Evolutionary conservation across 768 basidiomycete genomes (phyloP).

Genomic region (Glaciozyma antarctica): DNA sequence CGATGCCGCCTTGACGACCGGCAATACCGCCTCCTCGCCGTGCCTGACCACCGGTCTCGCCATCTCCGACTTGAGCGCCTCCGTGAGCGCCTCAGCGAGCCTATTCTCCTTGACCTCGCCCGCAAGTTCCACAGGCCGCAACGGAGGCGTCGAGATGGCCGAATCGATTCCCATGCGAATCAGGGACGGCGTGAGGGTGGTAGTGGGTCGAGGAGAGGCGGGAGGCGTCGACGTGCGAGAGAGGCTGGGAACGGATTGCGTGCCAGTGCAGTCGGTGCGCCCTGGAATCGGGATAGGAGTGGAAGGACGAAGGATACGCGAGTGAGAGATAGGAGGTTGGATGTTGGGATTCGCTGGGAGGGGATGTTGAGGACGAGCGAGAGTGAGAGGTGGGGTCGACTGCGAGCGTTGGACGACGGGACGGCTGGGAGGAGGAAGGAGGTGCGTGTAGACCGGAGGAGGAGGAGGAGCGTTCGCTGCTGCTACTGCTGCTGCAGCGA

Average conservation of each 20-base stretch:
- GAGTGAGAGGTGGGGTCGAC: neutral
- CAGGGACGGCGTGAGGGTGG: slow-evolving; percentile 13
- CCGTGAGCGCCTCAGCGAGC: neutral
- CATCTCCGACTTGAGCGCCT: neutral
- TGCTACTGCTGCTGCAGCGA: slow-evolving; percentile 1
- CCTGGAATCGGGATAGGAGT: neutral
- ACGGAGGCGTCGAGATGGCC: neutral
- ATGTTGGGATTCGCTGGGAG: neutral
- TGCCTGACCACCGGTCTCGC: neutral
- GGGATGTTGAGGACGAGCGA: neutral
- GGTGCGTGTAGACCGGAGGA: neutral
- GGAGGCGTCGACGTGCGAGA: neutral
- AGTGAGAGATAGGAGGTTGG: neutral
- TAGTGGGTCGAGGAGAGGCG: neutral
- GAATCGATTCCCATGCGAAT: slow-evolving; percentile 9
- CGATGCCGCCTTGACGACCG: slow-evolving; percentile 2
- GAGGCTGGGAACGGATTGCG: neutral
- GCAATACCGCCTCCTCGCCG: neutral
- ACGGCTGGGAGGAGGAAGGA: neutral
- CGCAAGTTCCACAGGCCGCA: neutral
- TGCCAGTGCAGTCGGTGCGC: neutral
- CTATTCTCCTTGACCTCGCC: neutral
- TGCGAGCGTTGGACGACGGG: neutral
- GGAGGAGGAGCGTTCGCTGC: neutral
- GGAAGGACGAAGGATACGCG: neutral